Evolutionary conservation across 2,329 filamentous ascomycete species (phyloP), one percentile per base, ranked within the genome.

Genomic region (Trichophyton mentagrophytes): DNA sequence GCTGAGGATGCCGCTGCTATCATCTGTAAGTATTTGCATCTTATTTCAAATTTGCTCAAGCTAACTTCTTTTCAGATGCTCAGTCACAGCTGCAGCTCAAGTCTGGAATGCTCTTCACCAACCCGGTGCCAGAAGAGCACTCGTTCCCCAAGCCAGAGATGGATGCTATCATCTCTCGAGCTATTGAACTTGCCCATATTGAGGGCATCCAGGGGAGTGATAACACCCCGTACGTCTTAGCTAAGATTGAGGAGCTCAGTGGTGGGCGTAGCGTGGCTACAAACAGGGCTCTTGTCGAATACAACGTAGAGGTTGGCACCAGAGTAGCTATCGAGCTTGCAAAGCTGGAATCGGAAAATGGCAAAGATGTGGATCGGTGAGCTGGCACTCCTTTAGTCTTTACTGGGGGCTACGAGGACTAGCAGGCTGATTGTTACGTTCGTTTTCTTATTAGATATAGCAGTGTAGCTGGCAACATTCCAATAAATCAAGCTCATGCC

Each of bases 1-100:
- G 89, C 95, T 70, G 79, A 79, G 60, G 88, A 97, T 70, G 93
- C 93, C 38, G 93, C 93, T 0, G 85, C 87, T n/a, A 89, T 97
- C 61, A 88, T 96, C 61, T 79, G 83, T 85, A 72, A 72, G 81
- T 76, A 5, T 44, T 44, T 7, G 15, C 7, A 22, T 59, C 38
- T 5, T 15, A 15, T 20, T 61, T 27, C 27, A 33, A 25, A 27
- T 17, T 15, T 25, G n/a, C 15, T 1, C 11, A 6, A 7, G 17
- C 25, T 15, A 46, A 17, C 3, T 44, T n/a, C 33, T 36, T 49
- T 13, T 3, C 56, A 83, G 80, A 88, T 66, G 88, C 90, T 0
- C 89, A 95, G 75, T 82, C 86, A 67, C 78, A 76, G 58, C 78
- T 95, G 13, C 81, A 81, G 3, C 81, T 96, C 36, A 81, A 85